These are phyloP conservation scores for Saturnispora halmiae DNA, from an alignment of 805 yeast genomes.

Conservation along the genomic window DNA sequence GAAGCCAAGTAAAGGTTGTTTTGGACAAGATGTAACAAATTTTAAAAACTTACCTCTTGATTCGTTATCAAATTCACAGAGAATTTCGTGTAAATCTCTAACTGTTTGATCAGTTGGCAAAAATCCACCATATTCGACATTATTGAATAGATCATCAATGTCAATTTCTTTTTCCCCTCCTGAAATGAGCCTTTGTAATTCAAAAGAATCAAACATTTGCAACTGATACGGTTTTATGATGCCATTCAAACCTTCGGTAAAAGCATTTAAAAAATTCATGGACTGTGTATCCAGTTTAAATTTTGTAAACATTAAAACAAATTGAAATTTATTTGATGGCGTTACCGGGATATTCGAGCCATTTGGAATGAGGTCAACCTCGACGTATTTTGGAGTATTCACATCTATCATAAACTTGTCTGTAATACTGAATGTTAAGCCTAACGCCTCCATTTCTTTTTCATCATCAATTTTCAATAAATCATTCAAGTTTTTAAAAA, in stretches of 20 bases:
- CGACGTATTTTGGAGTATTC: slow-evolving; percentile 23
- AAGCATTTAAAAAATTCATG: slow-evolving; percentile 48
- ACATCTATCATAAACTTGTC: slow-evolving; percentile 33
- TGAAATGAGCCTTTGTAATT: slow-evolving; percentile 74
- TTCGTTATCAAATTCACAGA: slow-evolving; percentile 55
- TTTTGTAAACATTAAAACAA: slow-evolving; percentile 67
- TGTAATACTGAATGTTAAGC: slow-evolving; percentile 56
- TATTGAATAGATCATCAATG: slow-evolving; percentile 53
- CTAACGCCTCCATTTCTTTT: slow-evolving; percentile 46
- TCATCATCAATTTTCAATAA: slow-evolving; percentile 44
- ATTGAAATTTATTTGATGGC: slow-evolving; percentile 53
- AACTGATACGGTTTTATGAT: slow-evolving; percentile 71
- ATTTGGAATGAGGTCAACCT: slow-evolving; percentile 50
- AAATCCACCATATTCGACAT: slow-evolving; percentile 63
- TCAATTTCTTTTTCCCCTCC: slow-evolving; percentile 69
- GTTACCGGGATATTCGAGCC: slow-evolving; percentile 39
- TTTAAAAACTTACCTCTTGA: slow-evolving; percentile 62
- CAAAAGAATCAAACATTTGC: slow-evolving; percentile 74
- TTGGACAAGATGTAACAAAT: slow-evolving; percentile 86
- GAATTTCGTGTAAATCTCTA: slow-evolving; percentile 61
- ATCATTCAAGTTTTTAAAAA: slow-evolving; percentile 57
- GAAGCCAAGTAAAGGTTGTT: slow-evolving; percentile 89
- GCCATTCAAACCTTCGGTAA: slow-evolving; percentile 61
- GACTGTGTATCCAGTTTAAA: slow-evolving; percentile 64
- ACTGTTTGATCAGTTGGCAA: slow-evolving; percentile 49